Evolutionary conservation across 2,329 filamentous ascomycete species (phyloP).

Genomic region (Exophiala bonariae): DNA sequence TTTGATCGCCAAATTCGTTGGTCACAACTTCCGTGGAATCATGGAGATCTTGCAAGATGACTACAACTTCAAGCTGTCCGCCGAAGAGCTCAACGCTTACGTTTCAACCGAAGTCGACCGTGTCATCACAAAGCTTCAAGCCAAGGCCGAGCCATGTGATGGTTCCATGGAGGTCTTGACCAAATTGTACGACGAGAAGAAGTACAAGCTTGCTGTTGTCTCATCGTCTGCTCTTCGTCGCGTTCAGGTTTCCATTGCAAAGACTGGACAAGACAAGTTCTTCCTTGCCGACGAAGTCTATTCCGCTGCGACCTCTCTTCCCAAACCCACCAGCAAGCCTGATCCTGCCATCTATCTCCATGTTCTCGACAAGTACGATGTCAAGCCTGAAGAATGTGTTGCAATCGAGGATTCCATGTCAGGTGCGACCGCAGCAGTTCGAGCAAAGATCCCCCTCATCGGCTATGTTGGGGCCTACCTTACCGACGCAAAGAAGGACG

Average conservation of each 20-base stretch:
- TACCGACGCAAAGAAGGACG: conserved; percentile 57
- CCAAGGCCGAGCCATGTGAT: conserved; percentile 65
- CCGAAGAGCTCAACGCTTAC: conserved; percentile 70
- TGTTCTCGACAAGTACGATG: conserved; percentile 72
- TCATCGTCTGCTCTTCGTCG: conserved; percentile 76
- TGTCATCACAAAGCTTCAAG: conserved; percentile 77
- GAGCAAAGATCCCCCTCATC: conserved; percentile 77
- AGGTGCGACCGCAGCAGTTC: conserved; percentile 73
- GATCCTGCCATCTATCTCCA: conserved; percentile 85
- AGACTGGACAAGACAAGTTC: conserved; percentile 76
- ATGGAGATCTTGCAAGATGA: conserved; percentile 73
- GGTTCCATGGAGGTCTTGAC: conserved; percentile 69
- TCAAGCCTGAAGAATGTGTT: conserved; percentile 69
- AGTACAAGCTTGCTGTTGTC: conserved; percentile 77
- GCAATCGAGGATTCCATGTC: conserved; percentile 89
- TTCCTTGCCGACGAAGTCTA: conserved; percentile 75
- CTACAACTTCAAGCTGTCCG: conserved; percentile 68
- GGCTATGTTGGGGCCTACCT: conserved; percentile 82
- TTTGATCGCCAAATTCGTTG: conserved; percentile 84
- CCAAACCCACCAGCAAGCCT: conserved; percentile 82
- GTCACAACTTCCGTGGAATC: conserved; percentile 94
- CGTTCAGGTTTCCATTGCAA: conserved; percentile 74
- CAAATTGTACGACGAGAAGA: conserved; percentile 59
- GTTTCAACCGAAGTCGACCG: conserved; percentile 77
- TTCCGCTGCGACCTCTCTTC: conserved; percentile 76